These are phyloP conservation scores for Hippophae gyantsensis DNA, from an alignment of 306 rosid genomes.

Conservation along the genomic window DNA sequence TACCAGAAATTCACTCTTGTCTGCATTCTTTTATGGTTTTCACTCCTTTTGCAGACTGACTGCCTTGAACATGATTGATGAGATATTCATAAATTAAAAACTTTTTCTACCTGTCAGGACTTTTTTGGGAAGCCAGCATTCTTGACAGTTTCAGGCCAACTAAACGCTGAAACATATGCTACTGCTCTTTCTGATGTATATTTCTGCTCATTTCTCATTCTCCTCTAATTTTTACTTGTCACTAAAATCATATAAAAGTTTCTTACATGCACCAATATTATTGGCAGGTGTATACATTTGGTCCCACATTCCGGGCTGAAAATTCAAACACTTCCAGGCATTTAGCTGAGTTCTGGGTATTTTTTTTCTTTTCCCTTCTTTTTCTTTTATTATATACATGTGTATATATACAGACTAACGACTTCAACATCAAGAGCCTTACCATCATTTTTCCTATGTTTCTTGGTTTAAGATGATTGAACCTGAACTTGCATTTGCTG, in stretches of 20 bases:
- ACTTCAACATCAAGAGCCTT: constrained; percentile 16
- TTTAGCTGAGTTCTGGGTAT: constrained; percentile 96
- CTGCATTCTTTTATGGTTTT: neutral
- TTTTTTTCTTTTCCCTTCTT: constrained; percentile 16
- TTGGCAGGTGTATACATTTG: constrained; percentile 68
- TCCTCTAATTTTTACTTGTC: too few species aligned
- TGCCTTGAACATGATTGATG: too few species aligned
- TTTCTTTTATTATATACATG: neutral
- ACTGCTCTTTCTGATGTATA: constrained; percentile 92
- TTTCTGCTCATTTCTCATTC: neutral
- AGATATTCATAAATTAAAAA: constrained; percentile 2
- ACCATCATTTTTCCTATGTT: constrained; percentile 5
- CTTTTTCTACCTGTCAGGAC: constrained; percentile 49
- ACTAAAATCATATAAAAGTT: too few species aligned
- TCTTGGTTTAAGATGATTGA: constrained; percentile 69
- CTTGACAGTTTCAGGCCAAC: constrained; percentile 95
- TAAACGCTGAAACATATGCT: constrained; percentile 93
- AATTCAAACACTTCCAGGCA: constrained; percentile 95
- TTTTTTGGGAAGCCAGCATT: constrained; percentile 92
- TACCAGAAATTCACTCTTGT: neutral
- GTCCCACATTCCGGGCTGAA: constrained; percentile 95
- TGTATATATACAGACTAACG: constrained; percentile 10
- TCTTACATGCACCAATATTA: too few species aligned
- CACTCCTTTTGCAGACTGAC: neutral
- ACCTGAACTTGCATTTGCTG: constrained; percentile 97